Evolutionary conservation across 345 rosid species (phyloP).

Genomic region (Aegle marmelos): DNA sequence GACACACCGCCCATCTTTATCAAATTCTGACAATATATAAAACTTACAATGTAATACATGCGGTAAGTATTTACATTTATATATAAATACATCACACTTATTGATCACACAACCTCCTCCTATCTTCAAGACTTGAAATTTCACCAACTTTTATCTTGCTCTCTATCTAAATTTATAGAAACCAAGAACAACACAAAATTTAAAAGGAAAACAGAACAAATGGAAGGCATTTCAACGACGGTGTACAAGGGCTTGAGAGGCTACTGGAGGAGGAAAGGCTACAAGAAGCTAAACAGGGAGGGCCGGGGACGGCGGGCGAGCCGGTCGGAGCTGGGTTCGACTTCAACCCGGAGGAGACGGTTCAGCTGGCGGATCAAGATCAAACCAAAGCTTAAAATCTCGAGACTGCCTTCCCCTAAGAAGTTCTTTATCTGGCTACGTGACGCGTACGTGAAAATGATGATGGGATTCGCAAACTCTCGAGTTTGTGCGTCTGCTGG

Average conservation of each 20-base stretch:
- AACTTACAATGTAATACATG: background rate
- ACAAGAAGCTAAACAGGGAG: slow-evolving; percentile 33
- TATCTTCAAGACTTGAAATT: slow-evolving; percentile 1
- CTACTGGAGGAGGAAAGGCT: slow-evolving; percentile 42
- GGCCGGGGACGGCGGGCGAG: slow-evolving; percentile 16
- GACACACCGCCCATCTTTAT: too few species aligned
- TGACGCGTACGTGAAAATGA: slow-evolving; percentile 58
- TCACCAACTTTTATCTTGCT: background rate
- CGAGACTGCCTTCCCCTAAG: slow-evolving; percentile 29
- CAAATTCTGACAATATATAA: background rate
- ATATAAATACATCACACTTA: background rate
- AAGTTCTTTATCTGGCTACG: slow-evolving; percentile 45
- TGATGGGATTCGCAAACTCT: slow-evolving; percentile 48
- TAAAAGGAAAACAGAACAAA: background rate
- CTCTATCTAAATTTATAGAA: background rate
- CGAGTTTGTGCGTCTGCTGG: slow-evolving; percentile 21
- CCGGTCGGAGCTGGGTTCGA: slow-evolving; percentile 19
- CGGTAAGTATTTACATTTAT: background rate
- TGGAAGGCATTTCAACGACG: slow-evolving; percentile 45
- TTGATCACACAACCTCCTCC: background rate
- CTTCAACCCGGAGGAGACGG: slow-evolving; percentile 13
- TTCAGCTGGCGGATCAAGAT: slow-evolving; percentile 41
- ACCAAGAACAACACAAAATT: background rate
- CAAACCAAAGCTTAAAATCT: slow-evolving; percentile 39
- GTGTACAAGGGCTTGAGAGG: slow-evolving; percentile 30